These are phyloP conservation scores for Sabuloglossum arenarium DNA, from an alignment of 495 filamentous ascomycete genomes.

Conservation along the genomic window DNA sequence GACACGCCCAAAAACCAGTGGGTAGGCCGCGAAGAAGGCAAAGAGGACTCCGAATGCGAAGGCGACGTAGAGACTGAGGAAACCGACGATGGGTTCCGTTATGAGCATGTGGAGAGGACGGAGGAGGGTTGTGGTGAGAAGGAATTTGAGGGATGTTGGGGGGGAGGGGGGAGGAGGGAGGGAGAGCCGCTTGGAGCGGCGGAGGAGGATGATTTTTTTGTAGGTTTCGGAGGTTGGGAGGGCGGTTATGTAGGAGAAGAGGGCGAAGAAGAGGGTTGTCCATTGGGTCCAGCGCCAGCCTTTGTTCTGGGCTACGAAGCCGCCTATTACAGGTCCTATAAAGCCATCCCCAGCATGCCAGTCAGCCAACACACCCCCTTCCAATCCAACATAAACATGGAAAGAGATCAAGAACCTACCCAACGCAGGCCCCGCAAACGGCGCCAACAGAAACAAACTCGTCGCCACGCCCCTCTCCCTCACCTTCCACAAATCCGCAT, in stretches of 20 bases:
- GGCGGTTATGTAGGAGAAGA: constrained; percentile 18
- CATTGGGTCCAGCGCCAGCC: constrained; percentile 44
- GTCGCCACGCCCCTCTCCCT: constrained; percentile 23
- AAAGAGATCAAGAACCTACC: constrained; percentile 12
- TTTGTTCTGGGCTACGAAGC: constrained; percentile 34
- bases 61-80: constrained; percentile 36
- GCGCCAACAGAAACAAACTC: constrained; percentile 29
- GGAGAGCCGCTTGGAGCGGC: constrained; percentile 24
- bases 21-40: constrained; percentile 44
- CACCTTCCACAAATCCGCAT: constrained; percentile 29
- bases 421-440: constrained; percentile 35
- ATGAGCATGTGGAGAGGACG: constrained; percentile 42
- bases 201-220: constrained; percentile 34
- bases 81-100: constrained; percentile 42
- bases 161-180: constrained; percentile 14
- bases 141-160: constrained; percentile 23
- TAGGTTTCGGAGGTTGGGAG: constrained; percentile 37
- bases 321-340: constrained; percentile 40
- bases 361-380: not conserved
- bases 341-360: too few relatives aligned
- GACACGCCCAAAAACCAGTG: constrained; percentile 26
- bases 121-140: constrained; percentile 34
- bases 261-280: constrained; percentile 25
- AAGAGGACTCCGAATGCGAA: constrained; percentile 46
- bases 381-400: too few relatives aligned